Conservation (phyloP, 106 monocot species). For the Iris macrosiphon region DNA sequence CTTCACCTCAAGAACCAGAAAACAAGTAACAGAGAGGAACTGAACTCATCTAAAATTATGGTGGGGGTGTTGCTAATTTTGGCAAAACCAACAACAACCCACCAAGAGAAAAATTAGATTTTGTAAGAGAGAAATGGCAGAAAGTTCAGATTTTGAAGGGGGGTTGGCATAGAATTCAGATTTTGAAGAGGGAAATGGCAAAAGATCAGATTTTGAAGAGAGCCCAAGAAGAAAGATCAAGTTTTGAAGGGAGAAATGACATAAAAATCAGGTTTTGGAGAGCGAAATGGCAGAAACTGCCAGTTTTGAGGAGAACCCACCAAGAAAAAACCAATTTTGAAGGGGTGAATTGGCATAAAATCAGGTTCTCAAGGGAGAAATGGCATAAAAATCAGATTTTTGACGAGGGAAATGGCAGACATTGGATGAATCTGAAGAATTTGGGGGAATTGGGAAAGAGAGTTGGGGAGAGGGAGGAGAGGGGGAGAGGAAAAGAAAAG, state of each 20-base stretch:
- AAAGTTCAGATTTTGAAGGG: too few species aligned
- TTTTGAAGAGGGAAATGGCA: not conserved
- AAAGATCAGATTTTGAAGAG: not conserved
- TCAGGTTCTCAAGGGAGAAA: not conserved
- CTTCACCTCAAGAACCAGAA: not conserved
- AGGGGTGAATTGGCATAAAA: not conserved
- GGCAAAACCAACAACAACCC: not conserved
- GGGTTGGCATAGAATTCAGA: too few species aligned
- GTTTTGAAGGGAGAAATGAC: not conserved
- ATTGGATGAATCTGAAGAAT: not conserved
- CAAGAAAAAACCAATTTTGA: not conserved
- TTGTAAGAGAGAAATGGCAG: too few species aligned
- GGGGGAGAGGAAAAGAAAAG: not conserved
- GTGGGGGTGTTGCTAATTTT: not conserved
- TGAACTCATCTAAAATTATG: not conserved
- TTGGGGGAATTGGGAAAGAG: not conserved
- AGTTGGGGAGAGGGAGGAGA: not conserved
- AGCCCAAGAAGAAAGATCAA: not conserved
- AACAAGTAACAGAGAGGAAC: not conserved
- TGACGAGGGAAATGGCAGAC: not conserved
- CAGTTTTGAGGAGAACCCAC: not conserved
- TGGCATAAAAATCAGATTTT: too few species aligned
- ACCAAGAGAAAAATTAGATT: not conserved
- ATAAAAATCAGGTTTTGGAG: not conserved
- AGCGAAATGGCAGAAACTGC: not conserved